These are phyloP conservation scores for Tieghemostelium lacteum DNA, from an alignment of 78 protist genomes.

Conservation along the genomic window DNA sequence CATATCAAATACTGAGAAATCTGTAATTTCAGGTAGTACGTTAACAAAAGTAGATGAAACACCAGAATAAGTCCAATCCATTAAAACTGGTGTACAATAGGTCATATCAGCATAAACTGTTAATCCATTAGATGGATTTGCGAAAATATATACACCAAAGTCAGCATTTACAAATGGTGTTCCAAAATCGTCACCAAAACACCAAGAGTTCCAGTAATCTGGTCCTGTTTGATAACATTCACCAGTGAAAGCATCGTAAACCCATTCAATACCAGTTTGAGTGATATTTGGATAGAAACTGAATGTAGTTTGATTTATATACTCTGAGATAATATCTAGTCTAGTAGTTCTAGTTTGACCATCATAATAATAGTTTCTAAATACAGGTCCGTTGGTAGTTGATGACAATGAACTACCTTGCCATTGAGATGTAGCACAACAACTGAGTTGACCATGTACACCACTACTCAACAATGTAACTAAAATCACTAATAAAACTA, in stretches of 20 bases:
- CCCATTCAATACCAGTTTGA: conserved; percentile 38
- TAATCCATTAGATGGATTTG: too few relatives aligned
- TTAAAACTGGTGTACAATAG: too few relatives aligned
- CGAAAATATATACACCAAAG: too few relatives aligned
- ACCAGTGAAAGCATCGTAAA: background rate
- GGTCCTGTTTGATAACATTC: conserved; percentile 45
- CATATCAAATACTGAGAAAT: too few relatives aligned
- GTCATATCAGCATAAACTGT: too few relatives aligned
- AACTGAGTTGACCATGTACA: background rate
- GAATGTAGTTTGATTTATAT: conserved; percentile 43
- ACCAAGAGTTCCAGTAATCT: conserved; percentile 38
- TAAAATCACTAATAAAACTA: too few relatives aligned
- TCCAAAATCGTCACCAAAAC: too few relatives aligned
- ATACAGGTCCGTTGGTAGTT: background rate
- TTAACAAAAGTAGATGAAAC: too few relatives aligned
- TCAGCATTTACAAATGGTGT: too few relatives aligned
- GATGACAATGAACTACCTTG: background rate
- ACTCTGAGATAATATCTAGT: conserved; percentile 12
- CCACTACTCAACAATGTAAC: too few relatives aligned
- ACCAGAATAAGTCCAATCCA: too few relatives aligned
- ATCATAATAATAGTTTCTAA: conserved; percentile 21
- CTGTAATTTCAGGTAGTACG: too few relatives aligned
- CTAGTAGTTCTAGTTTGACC: background rate
- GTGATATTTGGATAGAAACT: background rate
- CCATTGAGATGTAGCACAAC: conserved; percentile 34